These are phyloP conservation scores for Serendipita vermifera DNA, from an alignment of 768 basidiomycete species.

Conservation along the genomic window DNA sequence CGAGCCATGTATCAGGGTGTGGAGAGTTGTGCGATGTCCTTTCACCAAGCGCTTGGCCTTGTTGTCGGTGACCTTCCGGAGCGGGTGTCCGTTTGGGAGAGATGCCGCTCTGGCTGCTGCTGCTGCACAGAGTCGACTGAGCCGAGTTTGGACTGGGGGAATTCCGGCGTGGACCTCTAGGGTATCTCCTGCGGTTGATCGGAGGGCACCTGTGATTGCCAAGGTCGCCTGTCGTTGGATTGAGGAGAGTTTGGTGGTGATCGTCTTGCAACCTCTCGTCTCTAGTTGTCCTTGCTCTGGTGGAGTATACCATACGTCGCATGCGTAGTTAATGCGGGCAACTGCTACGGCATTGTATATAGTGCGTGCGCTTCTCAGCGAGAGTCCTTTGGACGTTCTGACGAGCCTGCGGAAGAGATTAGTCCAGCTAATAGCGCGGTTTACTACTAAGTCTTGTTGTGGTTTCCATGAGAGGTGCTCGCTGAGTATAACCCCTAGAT, in stretches of 20 bases:
- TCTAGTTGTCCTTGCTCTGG: no score
- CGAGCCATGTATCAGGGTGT: slow-evolving; percentile 15
- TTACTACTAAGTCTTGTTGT: slow-evolving; percentile 14
- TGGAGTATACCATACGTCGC: slow-evolving; percentile 4
- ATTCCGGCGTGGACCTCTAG: slow-evolving; percentile 13
- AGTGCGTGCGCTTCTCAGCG: background rate
- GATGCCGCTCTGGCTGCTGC: slow-evolving; percentile 9
- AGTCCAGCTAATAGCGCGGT: background rate
- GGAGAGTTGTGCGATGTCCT: slow-evolving; percentile 17
- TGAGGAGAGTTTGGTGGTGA: background rate
- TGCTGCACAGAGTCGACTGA: slow-evolving; percentile 7
- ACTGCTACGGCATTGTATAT: slow-evolving; percentile 16
- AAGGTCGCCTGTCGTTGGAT: slow-evolving; percentile 18
- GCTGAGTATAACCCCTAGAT: slow-evolving; percentile 26
- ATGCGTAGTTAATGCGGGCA: slow-evolving; percentile 20
- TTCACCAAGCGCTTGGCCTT: background rate
- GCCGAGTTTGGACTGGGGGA: slow-evolving; percentile 1
- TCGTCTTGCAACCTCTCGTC: background rate
- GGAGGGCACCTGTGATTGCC: slow-evolving; percentile 16
- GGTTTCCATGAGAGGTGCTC: slow-evolving; percentile 20
- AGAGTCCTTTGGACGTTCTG: slow-evolving; percentile 4
- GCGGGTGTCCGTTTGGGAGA: slow-evolving; percentile 8
- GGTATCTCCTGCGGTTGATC: slow-evolving; percentile 12
- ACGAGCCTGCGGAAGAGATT: background rate
- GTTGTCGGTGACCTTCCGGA: background rate